Percentiles rank a stretch among this genome's conserved stretches.
Conservation (phyloP, 345 rosid genomes). For the Physaria fendleri region DNA sequence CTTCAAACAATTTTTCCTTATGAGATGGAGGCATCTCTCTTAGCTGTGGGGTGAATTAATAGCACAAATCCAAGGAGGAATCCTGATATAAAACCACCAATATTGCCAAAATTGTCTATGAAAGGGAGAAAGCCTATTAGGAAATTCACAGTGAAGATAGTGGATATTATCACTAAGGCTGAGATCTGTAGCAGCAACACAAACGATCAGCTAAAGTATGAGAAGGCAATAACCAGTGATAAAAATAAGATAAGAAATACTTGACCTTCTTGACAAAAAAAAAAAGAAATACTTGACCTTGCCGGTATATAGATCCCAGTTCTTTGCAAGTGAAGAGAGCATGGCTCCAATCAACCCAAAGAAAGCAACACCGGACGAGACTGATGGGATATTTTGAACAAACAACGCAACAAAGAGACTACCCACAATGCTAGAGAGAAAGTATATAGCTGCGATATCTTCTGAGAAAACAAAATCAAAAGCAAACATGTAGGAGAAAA, state of each 20-base stretch:
- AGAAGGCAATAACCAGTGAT: background rate
- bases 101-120: slow-evolving; percentile 59
- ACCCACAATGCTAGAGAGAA: slow-evolving; percentile 56
- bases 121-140: slow-evolving; percentile 70
- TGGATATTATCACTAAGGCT: slow-evolving; percentile 45
- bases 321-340: slow-evolving; percentile 52
- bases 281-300: too few species aligned
- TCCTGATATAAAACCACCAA: slow-evolving; percentile 77
- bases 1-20: slow-evolving; percentile 44
- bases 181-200: slow-evolving; percentile 44
- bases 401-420: slow-evolving; percentile 58
- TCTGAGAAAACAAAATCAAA: too few species aligned
- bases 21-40: slow-evolving; percentile 37
- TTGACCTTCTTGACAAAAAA: too few species aligned
- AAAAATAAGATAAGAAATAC: slow-evolving; percentile 2
- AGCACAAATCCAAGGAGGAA: slow-evolving; percentile 65
- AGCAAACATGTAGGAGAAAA: too few species aligned
- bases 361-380: slow-evolving; percentile 58
- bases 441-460: too few species aligned
- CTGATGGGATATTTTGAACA: slow-evolving; percentile 55
- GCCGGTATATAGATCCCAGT: slow-evolving; percentile 58
- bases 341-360: slow-evolving; percentile 81
- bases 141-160: slow-evolving; percentile 45
- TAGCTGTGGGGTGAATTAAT: slow-evolving; percentile 49
- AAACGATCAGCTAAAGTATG: slow-evolving; percentile 2